phyloP scores from a whole-genome alignment of 495 filamentous ascomycete genomes.

The Xylaria scruposa region DNA sequence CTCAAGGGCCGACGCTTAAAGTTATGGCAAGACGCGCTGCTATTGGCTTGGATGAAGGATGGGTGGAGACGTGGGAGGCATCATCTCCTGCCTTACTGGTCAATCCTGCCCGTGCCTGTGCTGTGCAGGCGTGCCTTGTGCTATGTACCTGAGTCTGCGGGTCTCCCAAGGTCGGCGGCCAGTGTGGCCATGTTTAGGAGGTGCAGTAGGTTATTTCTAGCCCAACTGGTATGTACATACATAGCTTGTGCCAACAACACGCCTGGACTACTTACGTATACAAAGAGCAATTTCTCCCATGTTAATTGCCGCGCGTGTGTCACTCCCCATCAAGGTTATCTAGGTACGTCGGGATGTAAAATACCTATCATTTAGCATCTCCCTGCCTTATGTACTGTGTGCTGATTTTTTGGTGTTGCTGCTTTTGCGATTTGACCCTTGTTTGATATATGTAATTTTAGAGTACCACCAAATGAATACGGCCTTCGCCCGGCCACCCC shows the following conservation, averaged over 20 bases:
- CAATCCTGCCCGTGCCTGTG: constrained; percentile 27
- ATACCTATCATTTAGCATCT: no score
- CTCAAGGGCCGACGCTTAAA: constrained; percentile 22
- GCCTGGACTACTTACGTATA: background rate
- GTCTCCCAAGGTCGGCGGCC: constrained; percentile 3
- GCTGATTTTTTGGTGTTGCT: background rate
- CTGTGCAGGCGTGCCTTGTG: constrained; percentile 10
- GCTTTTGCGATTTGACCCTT: constrained; percentile 4
- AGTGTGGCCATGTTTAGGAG: background rate
- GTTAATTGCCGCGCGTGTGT: constrained; percentile 16
- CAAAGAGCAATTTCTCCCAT: background rate
- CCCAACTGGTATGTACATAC: background rate
- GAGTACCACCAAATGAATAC: background rate
- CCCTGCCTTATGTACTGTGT: background rate
- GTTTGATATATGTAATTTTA: background rate
- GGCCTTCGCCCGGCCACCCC: background rate
- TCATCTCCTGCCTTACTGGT: constrained; percentile 21
- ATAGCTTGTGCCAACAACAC: background rate
- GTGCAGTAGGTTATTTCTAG: constrained; percentile 6
- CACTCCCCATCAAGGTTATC: background rate
- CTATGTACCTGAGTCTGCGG: constrained; percentile 9
- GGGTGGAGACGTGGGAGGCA: constrained; percentile 23
- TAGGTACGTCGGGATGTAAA: background rate
- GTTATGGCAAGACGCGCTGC: constrained; percentile 22
- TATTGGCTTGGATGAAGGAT: constrained; percentile 23